These are phyloP conservation scores for Osmanthus fragrans DNA, from an alignment of 257 asterid species.

Conservation along the genomic window DNA sequence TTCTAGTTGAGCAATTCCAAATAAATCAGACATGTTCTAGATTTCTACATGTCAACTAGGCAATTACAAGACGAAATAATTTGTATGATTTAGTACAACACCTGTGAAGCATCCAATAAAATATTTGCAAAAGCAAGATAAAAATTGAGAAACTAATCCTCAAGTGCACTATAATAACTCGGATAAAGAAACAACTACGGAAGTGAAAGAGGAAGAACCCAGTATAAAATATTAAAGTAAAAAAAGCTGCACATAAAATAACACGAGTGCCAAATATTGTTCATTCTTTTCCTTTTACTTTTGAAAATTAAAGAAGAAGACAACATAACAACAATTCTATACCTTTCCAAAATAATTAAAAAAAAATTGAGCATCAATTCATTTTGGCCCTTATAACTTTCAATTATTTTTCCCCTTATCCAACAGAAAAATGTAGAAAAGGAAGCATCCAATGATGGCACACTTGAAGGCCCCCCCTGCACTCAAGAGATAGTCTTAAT, in stretches of 20 bases:
- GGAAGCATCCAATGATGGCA: not conserved
- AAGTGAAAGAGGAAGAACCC: too few species aligned
- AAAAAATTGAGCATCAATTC: too few species aligned
- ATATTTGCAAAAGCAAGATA: not conserved
- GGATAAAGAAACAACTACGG: too few species aligned
- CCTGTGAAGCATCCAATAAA: not conserved
- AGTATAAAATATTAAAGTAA: too few species aligned
- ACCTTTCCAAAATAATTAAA: not conserved
- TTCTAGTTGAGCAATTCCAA: constrained; percentile 8
- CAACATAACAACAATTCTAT: not conserved
- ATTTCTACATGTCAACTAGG: not conserved
- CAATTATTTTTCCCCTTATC: too few species aligned
- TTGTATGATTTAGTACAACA: not conserved
- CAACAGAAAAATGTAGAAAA: too few species aligned
- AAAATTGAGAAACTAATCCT: too few species aligned
- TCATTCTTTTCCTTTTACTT: not conserved
- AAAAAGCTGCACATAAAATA: not conserved
- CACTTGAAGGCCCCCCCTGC: not conserved
- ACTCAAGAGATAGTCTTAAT: not conserved
- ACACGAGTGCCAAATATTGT: not conserved
- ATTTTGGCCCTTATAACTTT: not conserved
- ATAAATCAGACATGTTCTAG: not conserved
- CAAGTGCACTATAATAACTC: too few species aligned
- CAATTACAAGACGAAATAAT: too few species aligned
- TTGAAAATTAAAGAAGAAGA: constrained; percentile 2